phyloP scores from a whole-genome alignment of 352 stramenopile species.

The Globisporangium splendens region DNA sequence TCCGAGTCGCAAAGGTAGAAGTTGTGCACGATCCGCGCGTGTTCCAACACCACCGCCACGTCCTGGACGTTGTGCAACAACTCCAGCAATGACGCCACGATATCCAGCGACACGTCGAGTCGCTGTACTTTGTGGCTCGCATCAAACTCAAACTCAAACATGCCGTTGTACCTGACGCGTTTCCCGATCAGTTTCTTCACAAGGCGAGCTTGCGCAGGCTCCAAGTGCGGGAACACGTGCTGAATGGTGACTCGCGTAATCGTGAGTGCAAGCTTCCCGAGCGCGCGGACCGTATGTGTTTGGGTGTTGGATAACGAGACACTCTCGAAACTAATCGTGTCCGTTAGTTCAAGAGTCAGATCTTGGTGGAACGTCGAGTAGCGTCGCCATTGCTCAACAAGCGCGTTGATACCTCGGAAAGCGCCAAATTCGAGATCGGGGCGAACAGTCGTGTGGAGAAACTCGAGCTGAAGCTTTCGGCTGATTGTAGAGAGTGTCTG shows the following conservation, averaged over 20 bases:
- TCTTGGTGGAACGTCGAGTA: slow-evolving; percentile 8
- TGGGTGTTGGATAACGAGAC: too few relatives aligned
- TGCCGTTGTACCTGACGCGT: neutral
- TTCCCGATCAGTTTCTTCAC: neutral
- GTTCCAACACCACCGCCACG: neutral
- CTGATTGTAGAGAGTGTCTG: too few relatives aligned
- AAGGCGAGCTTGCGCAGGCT: neutral
- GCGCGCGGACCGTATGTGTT: neutral
- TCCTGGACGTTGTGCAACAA: neutral
- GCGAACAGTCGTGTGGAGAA: slow-evolving; percentile 13
- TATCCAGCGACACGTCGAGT: slow-evolving; percentile 1
- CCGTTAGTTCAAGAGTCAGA: neutral
- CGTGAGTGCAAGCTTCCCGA: neutral
- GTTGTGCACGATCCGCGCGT: slow-evolving; percentile 1
- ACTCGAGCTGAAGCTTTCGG: slow-evolving; percentile 10
- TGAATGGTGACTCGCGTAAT: slow-evolving; percentile 2
- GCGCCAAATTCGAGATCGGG: slow-evolving; percentile 8
- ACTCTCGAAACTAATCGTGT: neutral
- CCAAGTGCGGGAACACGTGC: slow-evolving; percentile 9
- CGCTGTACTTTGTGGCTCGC: slow-evolving; percentile 1
- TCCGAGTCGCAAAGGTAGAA: slow-evolving; percentile 2
- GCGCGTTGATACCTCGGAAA: slow-evolving; percentile 8
- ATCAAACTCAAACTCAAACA: slow-evolving; percentile 6
- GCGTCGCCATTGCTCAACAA: slow-evolving; percentile 16
- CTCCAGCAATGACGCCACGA: neutral